Evolutionary conservation across 805 yeast species (phyloP), one percentile per base, ranked within the genome.

Genomic region (Debaryomyces castellii): DNA sequence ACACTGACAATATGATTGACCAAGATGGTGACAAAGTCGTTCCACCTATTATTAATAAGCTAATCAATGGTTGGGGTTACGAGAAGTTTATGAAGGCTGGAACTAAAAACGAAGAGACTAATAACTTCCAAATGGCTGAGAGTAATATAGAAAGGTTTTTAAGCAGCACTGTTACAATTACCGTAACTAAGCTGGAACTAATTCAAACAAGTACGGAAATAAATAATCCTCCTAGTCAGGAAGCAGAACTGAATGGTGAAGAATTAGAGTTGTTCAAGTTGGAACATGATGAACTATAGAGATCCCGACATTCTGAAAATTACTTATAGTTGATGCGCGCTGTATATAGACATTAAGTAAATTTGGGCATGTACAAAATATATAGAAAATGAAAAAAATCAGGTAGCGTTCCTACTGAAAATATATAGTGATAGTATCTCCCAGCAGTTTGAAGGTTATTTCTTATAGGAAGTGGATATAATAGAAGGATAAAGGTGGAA

Each of bases 1-100:
- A 71, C 51, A 73, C 74, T 0, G 58, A 43, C 6, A 60, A 62
- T 5, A 55, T 62, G 56, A 39, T 46, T 1, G 72, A 69, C 39
- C 59, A 56, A 14, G 66, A 67, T 35, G 72, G 71, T 12, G 65
- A 63, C 33, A 5, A 14, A 3, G 59, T 57, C 0, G 48, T 50
- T 4, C 45, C 53, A n/a, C 57, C 56, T 1, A 45, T 45, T 4
- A 61, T 51, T 44, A 49, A 51, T 14, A 66, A 67, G 2, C 64
- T 63, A 1, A 39, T 48, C 27, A 49, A 53, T 21, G 47, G 51
- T 41, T 65, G 66, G 64, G 64, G 66, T 43, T 67, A 62, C 32
- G 62, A 66, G 45, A 40, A 39, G 18, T 59, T 55, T 46, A 12
- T 28, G 2, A 35, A 35, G 17, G 38, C 20, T 9, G 38, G 24